Evolutionary conservation across 192 early-diverging fungal genomes (phyloP).

Genomic region (Helicostylum pulchrum): DNA sequence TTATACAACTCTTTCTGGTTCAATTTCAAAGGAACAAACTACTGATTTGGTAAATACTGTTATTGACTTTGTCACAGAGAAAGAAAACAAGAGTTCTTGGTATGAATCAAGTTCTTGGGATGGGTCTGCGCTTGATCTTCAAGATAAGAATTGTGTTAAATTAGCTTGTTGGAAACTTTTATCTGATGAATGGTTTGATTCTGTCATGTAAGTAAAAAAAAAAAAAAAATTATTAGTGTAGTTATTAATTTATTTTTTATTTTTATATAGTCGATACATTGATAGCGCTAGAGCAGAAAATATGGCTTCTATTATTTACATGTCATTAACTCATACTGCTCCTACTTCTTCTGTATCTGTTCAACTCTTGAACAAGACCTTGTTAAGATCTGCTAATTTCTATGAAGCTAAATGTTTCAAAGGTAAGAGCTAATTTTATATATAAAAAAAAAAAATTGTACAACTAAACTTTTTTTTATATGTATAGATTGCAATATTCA

Average conservation of each 20-base stretch:
- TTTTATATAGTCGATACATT: constrained; percentile 31
- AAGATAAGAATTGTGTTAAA: neutral
- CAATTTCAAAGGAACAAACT: neutral
- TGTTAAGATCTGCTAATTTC: constrained; percentile 46
- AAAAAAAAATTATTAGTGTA: neutral
- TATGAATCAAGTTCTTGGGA: constrained; percentile 9
- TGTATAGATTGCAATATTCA: constrained; percentile 25
- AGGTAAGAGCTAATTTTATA: constrained; percentile 12
- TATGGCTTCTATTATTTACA: constrained; percentile 25
- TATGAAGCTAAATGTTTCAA: constrained; percentile 44
- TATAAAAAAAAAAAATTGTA: neutral
- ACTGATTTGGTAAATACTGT: neutral
- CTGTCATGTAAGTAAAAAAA: constrained; percentile 30
- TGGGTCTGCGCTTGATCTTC: constrained; percentile 11
- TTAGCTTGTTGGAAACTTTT: constrained; percentile 51
- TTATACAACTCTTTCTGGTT: neutral
- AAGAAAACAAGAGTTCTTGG: constrained; percentile 8
- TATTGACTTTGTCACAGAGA: constrained; percentile 1
- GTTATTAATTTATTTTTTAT: neutral
- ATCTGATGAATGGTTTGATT: constrained; percentile 50
- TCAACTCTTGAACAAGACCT: constrained; percentile 32
- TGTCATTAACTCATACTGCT: constrained; percentile 20
- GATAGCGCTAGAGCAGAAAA: constrained; percentile 28
- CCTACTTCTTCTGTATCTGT: constrained; percentile 16
- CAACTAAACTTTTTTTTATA: neutral